These are phyloP conservation scores for Linnemannia zychae DNA, from an alignment of 192 early-diverging fungal genomes.

Conservation along the genomic window DNA sequence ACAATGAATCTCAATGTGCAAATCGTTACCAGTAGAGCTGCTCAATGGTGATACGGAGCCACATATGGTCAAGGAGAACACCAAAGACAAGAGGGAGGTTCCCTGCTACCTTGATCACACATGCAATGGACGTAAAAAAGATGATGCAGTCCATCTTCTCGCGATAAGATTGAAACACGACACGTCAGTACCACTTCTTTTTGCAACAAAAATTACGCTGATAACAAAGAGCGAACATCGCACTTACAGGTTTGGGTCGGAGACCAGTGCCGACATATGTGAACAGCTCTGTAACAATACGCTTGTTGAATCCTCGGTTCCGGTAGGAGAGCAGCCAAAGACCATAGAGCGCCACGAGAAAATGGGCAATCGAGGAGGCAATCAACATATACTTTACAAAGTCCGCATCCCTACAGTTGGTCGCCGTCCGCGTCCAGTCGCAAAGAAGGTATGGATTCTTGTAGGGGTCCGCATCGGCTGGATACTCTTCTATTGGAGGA, in stretches of 20 bases:
- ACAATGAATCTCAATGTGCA: background rate
- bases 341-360: slow-evolving; percentile 23
- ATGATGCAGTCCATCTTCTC: slow-evolving; percentile 50
- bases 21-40: slow-evolving; percentile 40
- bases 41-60: slow-evolving; percentile 35
- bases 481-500: background rate
- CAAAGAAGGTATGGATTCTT: slow-evolving; percentile 19
- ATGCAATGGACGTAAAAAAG: slow-evolving; percentile 31
- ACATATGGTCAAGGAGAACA: slow-evolving; percentile 7
- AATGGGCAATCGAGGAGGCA: slow-evolving; percentile 28
- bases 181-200: background rate
- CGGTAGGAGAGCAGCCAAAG: slow-evolving; percentile 44
- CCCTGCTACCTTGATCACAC: slow-evolving; percentile 25
- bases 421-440: slow-evolving; percentile 37
- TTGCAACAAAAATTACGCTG: no score
- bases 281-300: slow-evolving; percentile 43
- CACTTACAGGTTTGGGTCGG: slow-evolving; percentile 49
- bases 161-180: background rate
- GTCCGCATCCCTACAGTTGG: slow-evolving; percentile 27
- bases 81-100: slow-evolving; percentile 24
- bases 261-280: slow-evolving; percentile 46
- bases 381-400: slow-evolving; percentile 35
- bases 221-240: background rate
- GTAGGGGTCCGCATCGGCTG: background rate
- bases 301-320: slow-evolving; percentile 43